phyloP scores from a whole-genome alignment of 495 filamentous ascomycete species.

The Aspergillus indologenus region DNA sequence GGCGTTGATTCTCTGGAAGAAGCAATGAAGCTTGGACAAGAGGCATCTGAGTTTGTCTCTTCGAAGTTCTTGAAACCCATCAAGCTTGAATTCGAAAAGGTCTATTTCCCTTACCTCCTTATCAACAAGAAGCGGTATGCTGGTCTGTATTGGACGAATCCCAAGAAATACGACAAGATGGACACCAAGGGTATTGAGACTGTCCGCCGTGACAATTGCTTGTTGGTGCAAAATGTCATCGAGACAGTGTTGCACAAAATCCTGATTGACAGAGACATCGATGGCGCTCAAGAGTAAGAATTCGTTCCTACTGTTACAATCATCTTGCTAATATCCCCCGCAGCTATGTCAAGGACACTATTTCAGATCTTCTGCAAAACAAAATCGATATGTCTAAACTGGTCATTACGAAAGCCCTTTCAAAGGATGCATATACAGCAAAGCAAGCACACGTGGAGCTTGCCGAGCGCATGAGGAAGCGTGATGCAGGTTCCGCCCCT shows the following conservation, averaged over 20 bases:
- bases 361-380: slow-evolving; percentile 93
- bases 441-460: slow-evolving; percentile 97
- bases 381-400: slow-evolving; percentile 99
- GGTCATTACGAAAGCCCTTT: slow-evolving; percentile 95
- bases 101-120: slow-evolving; percentile 95
- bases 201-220: slow-evolving; percentile 92
- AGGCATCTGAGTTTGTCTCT: slow-evolving; percentile 84
- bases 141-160: slow-evolving; percentile 92
- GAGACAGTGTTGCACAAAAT: slow-evolving; percentile 95
- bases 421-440: slow-evolving; percentile 75
- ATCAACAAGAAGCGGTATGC: slow-evolving; percentile 99
- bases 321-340: slow-evolving; percentile 11
- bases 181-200: slow-evolving; percentile 99
- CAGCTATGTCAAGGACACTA: slow-evolving; percentile 95
- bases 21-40: slow-evolving; percentile 90
- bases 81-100: slow-evolving; percentile 99
- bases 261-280: slow-evolving; percentile 85
- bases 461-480: slow-evolving; percentile 90
- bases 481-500: slow-evolving; percentile 93
- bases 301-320: slow-evolving; percentile 5
- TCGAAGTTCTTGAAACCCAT: slow-evolving; percentile 92
- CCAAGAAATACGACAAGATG: slow-evolving; percentile 98
- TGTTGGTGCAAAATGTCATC: slow-evolving; percentile 93
- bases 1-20: slow-evolving; percentile 78
- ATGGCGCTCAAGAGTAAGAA: slow-evolving; percentile 86